A percentile compares a stretch with the other conserved stretches of the same genome.
Evolutionary conservation across 2,329 filamentous ascomycete genomes (phyloP).

Genomic region (Onygena corvina): DNA sequence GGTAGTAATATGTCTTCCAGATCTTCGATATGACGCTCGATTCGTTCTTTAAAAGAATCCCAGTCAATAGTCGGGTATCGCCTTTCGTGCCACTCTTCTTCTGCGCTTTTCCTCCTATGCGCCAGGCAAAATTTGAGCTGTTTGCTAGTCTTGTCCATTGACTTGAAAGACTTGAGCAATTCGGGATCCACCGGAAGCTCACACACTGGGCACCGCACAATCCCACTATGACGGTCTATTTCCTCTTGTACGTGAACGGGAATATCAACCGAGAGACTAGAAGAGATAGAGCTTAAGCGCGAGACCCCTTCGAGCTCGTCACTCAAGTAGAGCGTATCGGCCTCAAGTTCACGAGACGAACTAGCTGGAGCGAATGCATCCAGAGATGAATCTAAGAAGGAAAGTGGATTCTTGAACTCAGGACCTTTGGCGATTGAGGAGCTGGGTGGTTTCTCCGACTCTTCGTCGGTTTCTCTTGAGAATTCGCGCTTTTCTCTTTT

Average conservation of each 20-base stretch:
- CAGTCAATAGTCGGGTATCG: constrained; percentile 64
- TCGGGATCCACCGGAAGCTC: constrained; percentile 45
- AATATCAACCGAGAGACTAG: constrained; percentile 17
- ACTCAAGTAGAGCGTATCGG: constrained; percentile 16
- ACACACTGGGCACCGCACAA: constrained; percentile 54
- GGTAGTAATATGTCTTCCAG: constrained; percentile 43
- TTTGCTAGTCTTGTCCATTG: constrained; percentile 18
- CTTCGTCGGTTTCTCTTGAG: not conserved
- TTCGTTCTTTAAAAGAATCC: constrained; percentile 47
- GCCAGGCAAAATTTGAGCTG: constrained; percentile 53
- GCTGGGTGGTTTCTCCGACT: not conserved
- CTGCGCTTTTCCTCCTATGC: constrained; percentile 48
- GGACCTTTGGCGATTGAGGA: not conserved
- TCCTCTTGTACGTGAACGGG: constrained; percentile 15
- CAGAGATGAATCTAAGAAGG: constrained; percentile 21
- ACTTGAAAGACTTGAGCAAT: constrained; percentile 42
- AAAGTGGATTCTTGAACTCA: not conserved
- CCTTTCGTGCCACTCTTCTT: constrained; percentile 37
- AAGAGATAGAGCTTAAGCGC: constrained; percentile 23
- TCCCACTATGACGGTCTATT: constrained; percentile 11
- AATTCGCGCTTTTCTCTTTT: too few relatives aligned
- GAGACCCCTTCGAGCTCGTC: constrained; percentile 20
- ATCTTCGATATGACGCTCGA: constrained; percentile 43
- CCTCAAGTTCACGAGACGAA: constrained; percentile 15
- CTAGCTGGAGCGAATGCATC: constrained; percentile 22